Evolutionary conservation across 179 eudicot genomes (phyloP).

Genomic region (Patellifolia procumbens): DNA sequence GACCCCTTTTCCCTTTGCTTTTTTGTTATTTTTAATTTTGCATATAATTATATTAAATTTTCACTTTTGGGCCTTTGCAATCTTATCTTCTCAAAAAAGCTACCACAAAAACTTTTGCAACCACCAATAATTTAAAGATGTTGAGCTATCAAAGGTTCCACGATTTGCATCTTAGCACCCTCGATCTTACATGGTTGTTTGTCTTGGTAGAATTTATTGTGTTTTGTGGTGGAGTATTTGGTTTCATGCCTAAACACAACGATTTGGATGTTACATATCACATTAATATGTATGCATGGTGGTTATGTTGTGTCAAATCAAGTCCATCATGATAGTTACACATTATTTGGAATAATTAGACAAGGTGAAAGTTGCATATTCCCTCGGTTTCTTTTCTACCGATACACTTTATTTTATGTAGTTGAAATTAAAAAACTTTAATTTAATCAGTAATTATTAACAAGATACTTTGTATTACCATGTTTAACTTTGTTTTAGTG

Average conservation of each 20-base stretch:
- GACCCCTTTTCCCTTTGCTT: slow-evolving; percentile 15
- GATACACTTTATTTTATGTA: too few relatives aligned
- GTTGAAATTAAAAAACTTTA: too few relatives aligned
- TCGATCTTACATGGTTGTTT: slow-evolving; percentile 1
- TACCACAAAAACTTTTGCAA: slow-evolving; percentile 18
- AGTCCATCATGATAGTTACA: background rate
- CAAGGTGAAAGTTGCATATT: background rate
- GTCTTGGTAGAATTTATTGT: background rate
- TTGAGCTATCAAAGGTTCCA: slow-evolving; percentile 15
- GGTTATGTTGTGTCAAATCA: slow-evolving; percentile 17
- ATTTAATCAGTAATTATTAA: too few relatives aligned
- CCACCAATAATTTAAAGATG: background rate
- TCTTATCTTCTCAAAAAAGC: slow-evolving; percentile 24
- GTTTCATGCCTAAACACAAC: slow-evolving; percentile 8
- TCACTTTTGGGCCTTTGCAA: background rate
- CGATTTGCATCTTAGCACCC: slow-evolving; percentile 11
- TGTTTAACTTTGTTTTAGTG: too few relatives aligned
- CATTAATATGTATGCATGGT: background rate
- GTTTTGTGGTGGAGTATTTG: background rate
- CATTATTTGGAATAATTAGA: background rate
- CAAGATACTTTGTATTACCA: too few relatives aligned
- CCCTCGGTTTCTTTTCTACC: too few relatives aligned
- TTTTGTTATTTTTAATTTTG: too few relatives aligned
- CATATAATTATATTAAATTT: slow-evolving; percentile 3
- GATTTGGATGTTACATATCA: slow-evolving; percentile 15